These are phyloP conservation scores for Rubroboletus satanas DNA, from an alignment of 768 basidiomycete species.

Conservation along the genomic window DNA sequence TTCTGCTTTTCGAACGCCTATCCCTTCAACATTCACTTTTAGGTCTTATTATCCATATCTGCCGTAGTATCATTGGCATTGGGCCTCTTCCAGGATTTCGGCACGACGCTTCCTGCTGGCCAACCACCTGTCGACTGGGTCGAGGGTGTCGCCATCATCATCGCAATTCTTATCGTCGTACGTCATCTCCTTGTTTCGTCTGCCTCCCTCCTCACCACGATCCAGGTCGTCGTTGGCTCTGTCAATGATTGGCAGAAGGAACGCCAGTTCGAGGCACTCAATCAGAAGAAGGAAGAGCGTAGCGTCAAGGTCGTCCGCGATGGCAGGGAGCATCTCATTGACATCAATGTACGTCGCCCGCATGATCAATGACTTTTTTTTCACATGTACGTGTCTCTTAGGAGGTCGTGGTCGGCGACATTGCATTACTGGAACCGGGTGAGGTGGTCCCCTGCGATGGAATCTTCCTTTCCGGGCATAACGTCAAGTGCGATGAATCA, in stretches of 20 bases:
- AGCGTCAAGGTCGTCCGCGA: constrained; percentile 79
- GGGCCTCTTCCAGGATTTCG: constrained; percentile 93
- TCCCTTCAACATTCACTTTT: constrained; percentile 3
- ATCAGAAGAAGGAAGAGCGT: constrained; percentile 94
- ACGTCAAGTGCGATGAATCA: constrained; percentile 93
- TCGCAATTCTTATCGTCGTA: constrained; percentile 73
- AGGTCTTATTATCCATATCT: constrained; percentile 89
- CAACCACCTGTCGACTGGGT: constrained; percentile 94
- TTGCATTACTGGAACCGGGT: constrained; percentile 89
- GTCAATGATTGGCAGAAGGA: constrained; percentile 99
- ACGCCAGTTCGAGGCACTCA: constrained; percentile 87
- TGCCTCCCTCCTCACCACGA: background rate
- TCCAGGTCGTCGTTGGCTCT: constrained; percentile 82
- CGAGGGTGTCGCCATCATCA: constrained; percentile 82
- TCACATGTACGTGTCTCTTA: constrained; percentile 33
- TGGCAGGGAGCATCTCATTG: constrained; percentile 66
- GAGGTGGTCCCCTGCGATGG: constrained; percentile 97
- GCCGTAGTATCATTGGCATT: constrained; percentile 91
- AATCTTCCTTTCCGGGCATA: constrained; percentile 87
- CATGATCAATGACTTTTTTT: background rate
- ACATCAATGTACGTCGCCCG: constrained; percentile 61
- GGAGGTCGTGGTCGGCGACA: constrained; percentile 92
- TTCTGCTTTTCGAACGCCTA: background rate
- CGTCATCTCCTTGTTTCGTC: constrained; percentile 19
- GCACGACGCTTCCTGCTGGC: constrained; percentile 50